Evolutionary conservation across 352 stramenopile genomes (phyloP), one percentile per base, ranked within the genome.

Genomic region (Pythium coloratum): DNA sequence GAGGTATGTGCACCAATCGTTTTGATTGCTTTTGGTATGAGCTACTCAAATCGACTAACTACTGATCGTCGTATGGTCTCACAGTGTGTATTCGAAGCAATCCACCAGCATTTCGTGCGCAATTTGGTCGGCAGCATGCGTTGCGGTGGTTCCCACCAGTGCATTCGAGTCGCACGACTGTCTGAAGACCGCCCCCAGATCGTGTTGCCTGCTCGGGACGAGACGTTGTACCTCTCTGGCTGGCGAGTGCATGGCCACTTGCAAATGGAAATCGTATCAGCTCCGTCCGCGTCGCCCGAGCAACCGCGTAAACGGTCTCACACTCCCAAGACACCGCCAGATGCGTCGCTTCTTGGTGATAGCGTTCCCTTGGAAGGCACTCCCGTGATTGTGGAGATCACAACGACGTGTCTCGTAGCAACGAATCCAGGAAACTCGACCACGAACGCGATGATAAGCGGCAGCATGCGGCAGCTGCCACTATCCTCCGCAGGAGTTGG

Each of bases 71-170:
- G 20, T 62, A 9, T 30, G 14, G 4, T 55, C 2, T 18, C 10
- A 16, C n/a, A 89, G 77, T 76, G 62, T 57, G 65, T 84, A 1
- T 60, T 87, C 1, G 79, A 87, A 28, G 64, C 77, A 6, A 76
- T 86, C 55, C 81, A 90, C 32, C 81, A 87, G 34, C 72, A 90
- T 59, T 86, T 88, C 32, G 50, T 83, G 24, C 81, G 79, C 8
- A 87, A 82, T 10, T 51, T 80, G 32, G 71, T 80, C 8, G 76
- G 74, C 1, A 76, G 46, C 34, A 62, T 59, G 13, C 44, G 79
- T n/a, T 88, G 79, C n/a, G 56, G 40, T 7, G 30, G 66, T 12
- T 34, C 53, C 5, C 16, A 66, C 3, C 56, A 76, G 38, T 90
- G 81, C 26, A 38, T 90, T 28, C 73, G 67, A 24, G 56, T 83